Evolutionary conservation across 441 rosid species (phyloP), one percentile per base, ranked within the genome.

Genomic region (Adansonia gregorii): DNA sequence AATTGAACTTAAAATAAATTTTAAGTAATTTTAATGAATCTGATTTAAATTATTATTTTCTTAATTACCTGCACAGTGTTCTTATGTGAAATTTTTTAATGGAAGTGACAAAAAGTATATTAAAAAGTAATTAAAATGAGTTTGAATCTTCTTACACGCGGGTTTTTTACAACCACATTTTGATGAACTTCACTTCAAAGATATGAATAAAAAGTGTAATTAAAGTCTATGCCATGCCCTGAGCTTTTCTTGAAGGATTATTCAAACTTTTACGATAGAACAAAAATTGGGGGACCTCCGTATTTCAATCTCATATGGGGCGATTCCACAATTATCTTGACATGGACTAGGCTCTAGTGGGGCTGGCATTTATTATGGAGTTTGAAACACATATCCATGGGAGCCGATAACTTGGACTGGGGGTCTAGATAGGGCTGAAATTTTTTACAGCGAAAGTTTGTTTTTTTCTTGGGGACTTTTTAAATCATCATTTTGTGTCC

Each of bases 401-500:
- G 27, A 43, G 71, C 71, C 71, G 71, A 45, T 67, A 45, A 67
- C 1, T 67, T 45, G 51, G 70, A 66, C 70, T 67, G 0, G 35
- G 17, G 54, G 54, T 45, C 10, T 2, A 9, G 54, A 45, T 19
- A 4, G 31, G 27, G 72, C 8, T 1, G 54, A 45, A 17, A 2
- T 17, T 67, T 43, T 67, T 43, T 43, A 43, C 72, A 67, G 71
- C 27, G 17, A 61, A 66, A 4, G 3, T 63, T 63, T 64, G 68
- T 41, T 39, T 65, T 59, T 65, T 39, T 17, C 11, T 55, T 43
- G 68, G 76, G 60, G 35, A 31, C 35, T 31, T 45, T 74, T 46
- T 8, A 12, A 45, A 72, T 72, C 27, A 8, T 35, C 17, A 51
- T 9, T 6, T 15, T 7, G 45, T n/a, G 14, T 31, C 31, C 64